These are phyloP conservation scores for Nannizziopsis barbatae DNA, from an alignment of 2,329 filamentous ascomycete genomes.

Conservation along the genomic window DNA sequence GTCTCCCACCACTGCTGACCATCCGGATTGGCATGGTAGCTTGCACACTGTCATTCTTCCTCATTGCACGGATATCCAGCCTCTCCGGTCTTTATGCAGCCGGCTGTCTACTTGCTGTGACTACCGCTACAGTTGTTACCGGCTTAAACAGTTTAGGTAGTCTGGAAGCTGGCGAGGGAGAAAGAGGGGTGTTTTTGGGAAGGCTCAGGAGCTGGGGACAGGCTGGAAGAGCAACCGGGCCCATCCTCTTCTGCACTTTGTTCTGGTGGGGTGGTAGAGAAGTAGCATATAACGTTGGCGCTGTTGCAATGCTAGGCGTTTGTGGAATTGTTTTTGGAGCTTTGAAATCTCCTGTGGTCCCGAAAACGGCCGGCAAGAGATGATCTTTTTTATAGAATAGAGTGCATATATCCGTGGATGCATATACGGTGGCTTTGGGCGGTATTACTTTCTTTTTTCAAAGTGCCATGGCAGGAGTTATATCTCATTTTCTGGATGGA, in stretches of 20 bases:
- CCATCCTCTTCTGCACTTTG: slow-evolving; percentile 79
- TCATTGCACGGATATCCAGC: slow-evolving; percentile 60
- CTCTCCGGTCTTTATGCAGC: slow-evolving; percentile 65
- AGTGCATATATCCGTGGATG: too few relatives aligned
- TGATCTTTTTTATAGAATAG: background rate
- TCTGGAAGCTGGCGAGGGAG: slow-evolving; percentile 69
- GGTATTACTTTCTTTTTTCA: too few relatives aligned
- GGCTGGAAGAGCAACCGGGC: slow-evolving; percentile 74
- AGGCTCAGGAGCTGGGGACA: slow-evolving; percentile 73
- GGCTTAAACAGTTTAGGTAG: slow-evolving; percentile 84
- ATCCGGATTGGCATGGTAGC: slow-evolving; percentile 68
- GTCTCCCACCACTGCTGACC: slow-evolving; percentile 66
- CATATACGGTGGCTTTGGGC: too few relatives aligned
- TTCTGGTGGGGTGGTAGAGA: slow-evolving; percentile 98
- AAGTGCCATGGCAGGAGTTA: too few relatives aligned
- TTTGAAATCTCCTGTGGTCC: slow-evolving; percentile 50
- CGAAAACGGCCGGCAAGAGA: slow-evolving; percentile 1
- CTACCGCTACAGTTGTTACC: slow-evolving; percentile 88
- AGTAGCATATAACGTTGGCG: slow-evolving; percentile 70
- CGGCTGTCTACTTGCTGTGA: slow-evolving; percentile 73
- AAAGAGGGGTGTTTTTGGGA: slow-evolving; percentile 78
- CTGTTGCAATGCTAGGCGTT: slow-evolving; percentile 67
- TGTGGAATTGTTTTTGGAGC: slow-evolving; percentile 57
- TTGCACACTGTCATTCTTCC: slow-evolving; percentile 67
- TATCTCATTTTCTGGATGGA: too few relatives aligned